These are phyloP conservation scores for Coelastrella sp. DNA, from an alignment of 139 green algal species.

Conservation along the genomic window DNA sequence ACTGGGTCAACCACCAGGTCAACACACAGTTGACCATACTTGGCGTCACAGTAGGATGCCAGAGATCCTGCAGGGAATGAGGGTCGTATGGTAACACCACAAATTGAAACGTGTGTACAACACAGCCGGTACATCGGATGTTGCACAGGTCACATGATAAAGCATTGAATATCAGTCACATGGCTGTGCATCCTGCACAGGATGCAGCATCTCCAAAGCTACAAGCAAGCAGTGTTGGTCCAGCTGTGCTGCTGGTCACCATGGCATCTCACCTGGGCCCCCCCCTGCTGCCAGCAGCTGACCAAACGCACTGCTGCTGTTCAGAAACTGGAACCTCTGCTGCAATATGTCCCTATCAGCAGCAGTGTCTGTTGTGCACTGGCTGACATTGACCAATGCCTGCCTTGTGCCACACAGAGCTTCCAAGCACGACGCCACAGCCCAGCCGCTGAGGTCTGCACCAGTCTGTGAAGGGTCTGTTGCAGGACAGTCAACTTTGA, in stretches of 20 bases:
- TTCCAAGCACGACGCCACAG: background rate
- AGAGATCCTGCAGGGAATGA: slow-evolving; percentile 45
- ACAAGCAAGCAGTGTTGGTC: too few relatives aligned
- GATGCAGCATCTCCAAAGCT: too few relatives aligned
- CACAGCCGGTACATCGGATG: too few relatives aligned
- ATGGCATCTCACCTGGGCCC: background rate
- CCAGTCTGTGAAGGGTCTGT: background rate
- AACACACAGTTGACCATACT: slow-evolving; percentile 50
- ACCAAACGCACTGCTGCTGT: background rate
- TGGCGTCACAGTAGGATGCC: slow-evolving; percentile 32
- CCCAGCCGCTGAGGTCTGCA: slow-evolving; percentile 6
- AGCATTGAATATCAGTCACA: too few relatives aligned
- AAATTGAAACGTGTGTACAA: background rate
- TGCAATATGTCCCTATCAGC: background rate
- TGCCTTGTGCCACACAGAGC: slow-evolving; percentile 30
- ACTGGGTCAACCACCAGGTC: slow-evolving; percentile 38
- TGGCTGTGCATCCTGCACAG: too few relatives aligned
- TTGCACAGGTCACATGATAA: too few relatives aligned
- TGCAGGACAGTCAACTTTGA: slow-evolving; percentile 9
- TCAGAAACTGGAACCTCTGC: background rate
- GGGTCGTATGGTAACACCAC: background rate
- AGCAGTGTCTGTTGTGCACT: slow-evolving; percentile 7
- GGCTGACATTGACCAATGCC: slow-evolving; percentile 37
- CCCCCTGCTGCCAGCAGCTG: background rate
- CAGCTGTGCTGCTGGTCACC: too few relatives aligned